These are phyloP conservation scores for Xylaria sp. DNA, from an alignment of 2,329 filamentous ascomycete species.

Conservation along the genomic window DNA sequence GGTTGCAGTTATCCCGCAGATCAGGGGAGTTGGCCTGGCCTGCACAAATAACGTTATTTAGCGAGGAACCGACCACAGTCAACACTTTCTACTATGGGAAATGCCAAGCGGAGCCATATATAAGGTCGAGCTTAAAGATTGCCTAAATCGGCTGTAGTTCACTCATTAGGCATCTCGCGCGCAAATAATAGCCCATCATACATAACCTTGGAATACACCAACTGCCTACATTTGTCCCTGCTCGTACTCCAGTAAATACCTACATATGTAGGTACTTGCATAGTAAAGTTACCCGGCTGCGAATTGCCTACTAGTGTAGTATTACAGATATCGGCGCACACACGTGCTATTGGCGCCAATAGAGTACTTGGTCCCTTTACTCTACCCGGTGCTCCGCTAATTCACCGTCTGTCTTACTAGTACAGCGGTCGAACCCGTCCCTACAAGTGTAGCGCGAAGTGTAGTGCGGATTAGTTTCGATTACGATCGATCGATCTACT, in stretches of 20 bases:
- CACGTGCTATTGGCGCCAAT: neutral
- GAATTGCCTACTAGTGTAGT: neutral
- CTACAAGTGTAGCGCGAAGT: neutral
- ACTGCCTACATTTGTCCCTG: neutral
- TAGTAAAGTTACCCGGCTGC: neutral
- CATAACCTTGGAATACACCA: no score
- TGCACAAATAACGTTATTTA: neutral
- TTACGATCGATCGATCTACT: constrained; percentile 25
- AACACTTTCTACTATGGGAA: constrained; percentile 9
- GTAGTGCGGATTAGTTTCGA: neutral
- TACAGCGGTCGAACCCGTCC: constrained; percentile 25
- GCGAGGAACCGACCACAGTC: neutral
- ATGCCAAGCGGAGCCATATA: constrained; percentile 6
- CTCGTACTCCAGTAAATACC: no score
- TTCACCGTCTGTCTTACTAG: constrained; percentile 10
- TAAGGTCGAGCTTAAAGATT: neutral
- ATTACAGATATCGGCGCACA: neutral
- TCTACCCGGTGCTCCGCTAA: neutral
- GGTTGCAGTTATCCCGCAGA: neutral
- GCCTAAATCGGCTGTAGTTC: neutral
- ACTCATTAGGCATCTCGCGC: neutral
- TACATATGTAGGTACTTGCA: no score
- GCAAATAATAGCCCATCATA: neutral
- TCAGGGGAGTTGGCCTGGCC: neutral
- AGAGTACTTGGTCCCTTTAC: neutral